Evolutionary conservation across 1,284 basidiomycete genomes (phyloP).

Genomic region (Papiliotrema nemorosa): DNA sequence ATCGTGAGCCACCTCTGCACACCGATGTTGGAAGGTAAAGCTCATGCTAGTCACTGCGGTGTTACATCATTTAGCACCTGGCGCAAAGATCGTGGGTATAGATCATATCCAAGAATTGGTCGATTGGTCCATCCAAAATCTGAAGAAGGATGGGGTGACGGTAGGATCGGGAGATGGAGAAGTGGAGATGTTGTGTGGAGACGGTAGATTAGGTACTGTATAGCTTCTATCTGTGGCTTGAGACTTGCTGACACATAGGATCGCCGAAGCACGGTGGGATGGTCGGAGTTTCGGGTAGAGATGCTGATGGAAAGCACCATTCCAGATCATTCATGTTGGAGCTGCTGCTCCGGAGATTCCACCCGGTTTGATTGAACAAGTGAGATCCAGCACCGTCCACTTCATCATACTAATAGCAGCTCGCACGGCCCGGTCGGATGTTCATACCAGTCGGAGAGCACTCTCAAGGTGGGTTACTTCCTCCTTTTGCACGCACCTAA

Average conservation of each 20-base stretch:
- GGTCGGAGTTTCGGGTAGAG: constrained; percentile 9
- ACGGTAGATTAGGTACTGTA: constrained; percentile 68
- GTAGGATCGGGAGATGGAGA: constrained; percentile 39
- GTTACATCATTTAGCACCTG: constrained; percentile 61
- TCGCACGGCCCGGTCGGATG: constrained; percentile 81
- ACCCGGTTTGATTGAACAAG: constrained; percentile 62
- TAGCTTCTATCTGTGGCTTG: not conserved
- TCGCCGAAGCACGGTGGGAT: constrained; percentile 11
- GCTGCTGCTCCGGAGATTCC: constrained; percentile 83
- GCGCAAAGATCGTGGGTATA: constrained; percentile 76
- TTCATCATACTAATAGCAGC: constrained; percentile 52
- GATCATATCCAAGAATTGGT: constrained; percentile 83
- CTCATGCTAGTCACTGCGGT: constrained; percentile 55
- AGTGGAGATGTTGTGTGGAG: constrained; percentile 66
- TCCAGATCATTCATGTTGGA: constrained; percentile 89
- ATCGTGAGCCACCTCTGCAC: constrained; percentile 55
- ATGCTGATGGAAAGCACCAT: constrained; percentile 58
- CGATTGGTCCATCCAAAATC: constrained; percentile 65
- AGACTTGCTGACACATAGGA: constrained; percentile 4
- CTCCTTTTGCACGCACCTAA: not conserved
- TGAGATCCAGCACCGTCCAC: constrained; percentile 7
- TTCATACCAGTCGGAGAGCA: constrained; percentile 83
- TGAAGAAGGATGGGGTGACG: constrained; percentile 61
- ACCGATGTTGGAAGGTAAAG: not conserved
- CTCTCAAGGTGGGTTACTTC: constrained; percentile 32